phyloP scores from a whole-genome alignment of 1,284 basidiomycete genomes.

The Cryptococcus sp. region DNA sequence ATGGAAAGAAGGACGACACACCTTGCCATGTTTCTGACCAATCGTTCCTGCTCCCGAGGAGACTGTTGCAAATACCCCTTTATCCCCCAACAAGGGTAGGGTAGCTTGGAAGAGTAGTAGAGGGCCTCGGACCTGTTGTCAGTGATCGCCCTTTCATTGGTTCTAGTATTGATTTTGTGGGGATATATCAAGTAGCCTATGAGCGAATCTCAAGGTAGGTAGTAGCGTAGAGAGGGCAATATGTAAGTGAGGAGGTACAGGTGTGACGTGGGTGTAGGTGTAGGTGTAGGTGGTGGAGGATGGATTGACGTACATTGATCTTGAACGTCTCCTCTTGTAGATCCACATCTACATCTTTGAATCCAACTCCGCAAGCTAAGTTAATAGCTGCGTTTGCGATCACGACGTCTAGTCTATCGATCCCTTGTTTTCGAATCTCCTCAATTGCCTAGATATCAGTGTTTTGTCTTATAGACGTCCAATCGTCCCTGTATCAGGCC shows the following conservation, averaged over 20 bases:
- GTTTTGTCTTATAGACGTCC: too few species aligned
- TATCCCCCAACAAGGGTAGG: constrained; percentile 5
- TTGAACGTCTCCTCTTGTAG: constrained; percentile 3
- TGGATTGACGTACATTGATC: constrained; percentile 7
- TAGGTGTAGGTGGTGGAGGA: too few species aligned
- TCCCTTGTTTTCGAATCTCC: constrained; percentile 11
- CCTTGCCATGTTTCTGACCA: constrained; percentile 1
- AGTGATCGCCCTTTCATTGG: too few species aligned
- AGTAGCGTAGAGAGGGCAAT: too few species aligned
- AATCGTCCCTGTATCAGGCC: too few species aligned
- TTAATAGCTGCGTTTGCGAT: constrained; percentile 21
- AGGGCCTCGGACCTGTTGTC: constrained; percentile 12
- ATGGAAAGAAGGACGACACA: too few species aligned
- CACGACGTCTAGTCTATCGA: constrained; percentile 15
- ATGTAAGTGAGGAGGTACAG: too few species aligned
- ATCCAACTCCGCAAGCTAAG: background rate
- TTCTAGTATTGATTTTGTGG: too few species aligned
- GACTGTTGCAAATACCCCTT: constrained; percentile 17
- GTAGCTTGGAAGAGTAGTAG: constrained; percentile 20
- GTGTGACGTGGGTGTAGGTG: too few species aligned
- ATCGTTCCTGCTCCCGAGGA: constrained; percentile 13
- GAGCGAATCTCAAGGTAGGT: too few species aligned
- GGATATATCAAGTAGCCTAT: too few species aligned
- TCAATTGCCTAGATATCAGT: constrained; percentile 9
- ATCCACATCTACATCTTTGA: constrained; percentile 6